phyloP scores from a whole-genome alignment of 495 filamentous ascomycete species.

The Daldinia decipiens region DNA sequence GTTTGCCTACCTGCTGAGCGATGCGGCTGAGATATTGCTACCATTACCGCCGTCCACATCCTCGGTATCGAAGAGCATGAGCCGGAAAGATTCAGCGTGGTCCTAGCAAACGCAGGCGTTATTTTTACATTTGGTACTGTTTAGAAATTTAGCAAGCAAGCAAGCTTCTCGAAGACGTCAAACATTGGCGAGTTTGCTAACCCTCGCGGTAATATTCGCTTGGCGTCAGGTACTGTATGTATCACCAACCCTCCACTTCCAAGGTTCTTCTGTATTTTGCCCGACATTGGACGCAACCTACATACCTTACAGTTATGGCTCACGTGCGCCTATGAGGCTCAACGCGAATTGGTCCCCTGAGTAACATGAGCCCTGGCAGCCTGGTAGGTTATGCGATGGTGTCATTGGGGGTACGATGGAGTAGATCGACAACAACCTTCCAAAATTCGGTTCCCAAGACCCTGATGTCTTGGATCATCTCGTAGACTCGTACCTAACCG shows the following conservation, averaged over 20 bases:
- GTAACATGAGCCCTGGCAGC: neutral
- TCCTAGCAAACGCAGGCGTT: neutral
- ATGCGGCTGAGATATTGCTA: constrained; percentile 18
- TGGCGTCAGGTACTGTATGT: constrained; percentile 10
- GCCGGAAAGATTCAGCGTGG: constrained; percentile 3
- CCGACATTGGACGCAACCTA: constrained; percentile 23
- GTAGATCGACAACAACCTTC: constrained; percentile 5
- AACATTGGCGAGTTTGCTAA: constrained; percentile 22
- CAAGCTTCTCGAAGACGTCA: constrained; percentile 17
- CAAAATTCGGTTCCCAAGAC: constrained; percentile 2
- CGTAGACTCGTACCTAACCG: constrained; percentile 2
- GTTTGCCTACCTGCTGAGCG: constrained; percentile 11
- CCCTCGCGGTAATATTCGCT: neutral
- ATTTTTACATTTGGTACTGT: neutral
- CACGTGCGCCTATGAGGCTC: constrained; percentile 24
- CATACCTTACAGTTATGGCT: constrained; percentile 4
- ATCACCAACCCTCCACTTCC: constrained; percentile 12
- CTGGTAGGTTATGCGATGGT: neutral
- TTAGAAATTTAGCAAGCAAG: constrained; percentile 12
- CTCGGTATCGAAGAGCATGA: constrained; percentile 12
- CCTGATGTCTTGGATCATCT: neutral
- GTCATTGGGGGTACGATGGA: constrained; percentile 10
- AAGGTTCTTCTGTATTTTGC: neutral
- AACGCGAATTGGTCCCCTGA: constrained; percentile 13
- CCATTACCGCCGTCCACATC: constrained; percentile 1